phyloP scores from a whole-genome alignment of 164 flowering plant species.

The grape (Vitis vinifera) region DNA sequence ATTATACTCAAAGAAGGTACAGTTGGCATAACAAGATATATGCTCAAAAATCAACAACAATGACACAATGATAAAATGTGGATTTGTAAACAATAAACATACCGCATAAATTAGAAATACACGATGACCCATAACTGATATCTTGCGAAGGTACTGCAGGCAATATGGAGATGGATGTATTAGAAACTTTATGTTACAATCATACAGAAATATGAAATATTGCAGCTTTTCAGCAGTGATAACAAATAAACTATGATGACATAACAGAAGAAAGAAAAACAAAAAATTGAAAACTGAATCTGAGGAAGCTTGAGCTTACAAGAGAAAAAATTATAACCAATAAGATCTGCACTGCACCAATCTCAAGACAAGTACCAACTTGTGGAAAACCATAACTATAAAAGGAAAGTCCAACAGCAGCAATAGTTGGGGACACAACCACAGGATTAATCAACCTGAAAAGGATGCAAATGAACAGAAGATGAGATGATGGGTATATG shows the following conservation, averaged over 20 bases:
- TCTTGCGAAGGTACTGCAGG: constrained; percentile 92
- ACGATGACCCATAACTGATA: constrained; percentile 92
- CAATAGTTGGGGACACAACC: constrained; percentile 94
- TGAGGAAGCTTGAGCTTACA: constrained; percentile 47
- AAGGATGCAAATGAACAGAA: constrained; percentile 11
- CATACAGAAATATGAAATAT: not conserved
- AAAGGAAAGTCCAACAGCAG: constrained; percentile 99
- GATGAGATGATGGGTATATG: not conserved
- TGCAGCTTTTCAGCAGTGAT: not conserved
- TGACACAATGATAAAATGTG: no score
- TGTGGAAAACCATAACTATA: constrained; percentile 94
- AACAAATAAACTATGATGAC: not conserved
- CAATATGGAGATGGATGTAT: constrained; percentile 10
- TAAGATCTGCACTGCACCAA: constrained; percentile 87
- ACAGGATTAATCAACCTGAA: constrained; percentile 94
- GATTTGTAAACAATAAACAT: constrained; percentile 22
- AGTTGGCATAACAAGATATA: not conserved
- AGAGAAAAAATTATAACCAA: constrained; percentile 82
- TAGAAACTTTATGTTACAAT: constrained; percentile 7
- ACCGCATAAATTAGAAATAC: constrained; percentile 94
- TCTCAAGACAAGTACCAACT: constrained; percentile 93
- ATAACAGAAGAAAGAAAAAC: not conserved
- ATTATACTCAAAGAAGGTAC: not conserved
- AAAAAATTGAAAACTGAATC: not conserved
- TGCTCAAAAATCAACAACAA: no score